Evolutionary conservation across 2,329 filamentous ascomycete genomes (phyloP).

Genomic region (Penicillium sp.): DNA sequence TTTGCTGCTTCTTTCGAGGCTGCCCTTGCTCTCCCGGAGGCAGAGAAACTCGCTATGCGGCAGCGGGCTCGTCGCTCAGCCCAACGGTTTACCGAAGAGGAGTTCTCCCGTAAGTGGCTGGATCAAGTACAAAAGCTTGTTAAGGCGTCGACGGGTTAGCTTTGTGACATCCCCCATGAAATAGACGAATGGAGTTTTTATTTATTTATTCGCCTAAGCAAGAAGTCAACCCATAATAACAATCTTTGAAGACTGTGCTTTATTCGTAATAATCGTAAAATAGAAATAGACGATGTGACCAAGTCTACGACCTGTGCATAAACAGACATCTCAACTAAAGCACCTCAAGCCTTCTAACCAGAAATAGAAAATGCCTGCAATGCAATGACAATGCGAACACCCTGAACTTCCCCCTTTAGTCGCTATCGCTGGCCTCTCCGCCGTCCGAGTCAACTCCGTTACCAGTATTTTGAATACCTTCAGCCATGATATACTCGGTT

Average conservation of each 20-base stretch:
- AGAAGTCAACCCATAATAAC: not conserved
- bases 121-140: constrained; percentile 71
- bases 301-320: constrained; percentile 15
- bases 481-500: constrained; percentile 48
- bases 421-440: constrained; percentile 44
- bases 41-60: constrained; percentile 71
- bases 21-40: constrained; percentile 62
- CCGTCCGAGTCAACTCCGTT: constrained; percentile 35
- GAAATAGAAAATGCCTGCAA: not conserved
- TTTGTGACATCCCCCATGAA: constrained; percentile 5
- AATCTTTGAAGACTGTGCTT: not conserved
- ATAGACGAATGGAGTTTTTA: constrained; percentile 9
- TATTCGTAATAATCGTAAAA: constrained; percentile 22
- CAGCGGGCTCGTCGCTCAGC: constrained; percentile 73
- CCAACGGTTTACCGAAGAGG: constrained; percentile 80
- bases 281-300: constrained; percentile 9
- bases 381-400: not conserved
- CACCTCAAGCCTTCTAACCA: not conserved
- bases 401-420: constrained; percentile 20
- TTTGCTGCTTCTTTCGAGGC: constrained; percentile 79
- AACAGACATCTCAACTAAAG: constrained; percentile 5
- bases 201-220: not conserved
- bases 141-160: constrained; percentile 23
- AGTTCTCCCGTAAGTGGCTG: constrained; percentile 78
- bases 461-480: constrained; percentile 40